Base-by-base conservation (phyloP, 805 yeast species). In the Lipomyces yamanashiensis region DNA sequence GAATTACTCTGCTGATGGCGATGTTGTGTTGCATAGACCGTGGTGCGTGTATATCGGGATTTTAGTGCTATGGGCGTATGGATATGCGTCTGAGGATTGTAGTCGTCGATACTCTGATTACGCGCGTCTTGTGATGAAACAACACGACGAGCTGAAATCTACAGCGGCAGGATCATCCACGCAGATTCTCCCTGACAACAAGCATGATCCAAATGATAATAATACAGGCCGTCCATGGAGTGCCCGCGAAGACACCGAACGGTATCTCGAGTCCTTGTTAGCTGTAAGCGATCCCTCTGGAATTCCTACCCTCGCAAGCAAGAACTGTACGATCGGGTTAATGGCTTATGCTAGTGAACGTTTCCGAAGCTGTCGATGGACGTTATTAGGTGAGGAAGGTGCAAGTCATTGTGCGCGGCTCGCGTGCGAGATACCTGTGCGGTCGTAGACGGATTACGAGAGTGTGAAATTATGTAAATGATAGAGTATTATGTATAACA, bases 401-500 rank as follows among this genome's bases (percentile, higher is more conserved):
- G 61, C 64, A 17, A 60, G 50, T 51, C 67, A 63, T 57, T 59
- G 67, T 36, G 23, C 47, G 19, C 45, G 67, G 17, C 43, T 63
- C 19, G 63, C 67, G 28, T 55, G 60, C 21, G 53, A 58, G 12
- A 56, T 63, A 51, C 67, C 64, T 13, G 61, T 60, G 12, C 34
- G 67, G 17, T 61, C 60, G 49, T 49, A 36, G 28, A 17, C 10
- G 21, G 9, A 15, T 47, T 41, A 17, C 1, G 13, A 15, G 85
- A 84, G 67, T 82, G 82, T 64, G 81, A 75, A 62, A 79, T 81
- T 70, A 89, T 81, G 72, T 89, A 92, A 72, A 2, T 53, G 17
- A 89, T 86, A 44, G 86, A 86, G 1, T 84, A 90, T 0, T 95
- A 89, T 17, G 51, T 44, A 15, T 47, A 19, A 48, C 7, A 23